phyloP scores from a whole-genome alignment of 352 stramenopile genomes.

The Globisporangium orthogonon region DNA sequence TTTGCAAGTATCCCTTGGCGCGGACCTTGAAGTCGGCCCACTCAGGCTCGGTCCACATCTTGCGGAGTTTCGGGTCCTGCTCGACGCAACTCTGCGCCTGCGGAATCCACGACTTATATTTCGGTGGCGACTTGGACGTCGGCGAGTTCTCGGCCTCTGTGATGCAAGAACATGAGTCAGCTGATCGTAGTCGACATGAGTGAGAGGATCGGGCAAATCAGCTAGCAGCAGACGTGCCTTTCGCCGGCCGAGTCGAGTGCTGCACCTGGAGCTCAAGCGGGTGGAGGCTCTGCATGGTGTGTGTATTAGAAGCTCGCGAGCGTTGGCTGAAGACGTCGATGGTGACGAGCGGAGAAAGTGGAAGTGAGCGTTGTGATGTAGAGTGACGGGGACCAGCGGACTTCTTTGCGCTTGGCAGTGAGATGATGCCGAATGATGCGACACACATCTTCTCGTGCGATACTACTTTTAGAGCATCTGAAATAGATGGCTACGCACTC shows the following conservation, averaged over 20 bases:
- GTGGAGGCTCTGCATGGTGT: slow-evolving; percentile 9
- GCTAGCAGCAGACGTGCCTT: not conserved
- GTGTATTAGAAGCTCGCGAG: not conserved
- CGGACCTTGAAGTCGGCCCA: slow-evolving; percentile 60
- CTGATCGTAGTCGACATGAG: not conserved
- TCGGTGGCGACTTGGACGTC: slow-evolving; percentile 20
- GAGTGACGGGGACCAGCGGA: no score
- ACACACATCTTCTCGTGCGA: no score
- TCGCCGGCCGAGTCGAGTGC: slow-evolving; percentile 4
- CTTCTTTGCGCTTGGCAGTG: no score
- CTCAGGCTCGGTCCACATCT: slow-evolving; percentile 72
- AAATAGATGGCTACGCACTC: no score
- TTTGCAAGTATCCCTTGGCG: slow-evolving; percentile 64
- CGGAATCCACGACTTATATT: slow-evolving; percentile 39
- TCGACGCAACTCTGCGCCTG: slow-evolving; percentile 33
- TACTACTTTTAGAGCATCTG: no score
- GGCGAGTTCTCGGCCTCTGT: slow-evolving; percentile 11
- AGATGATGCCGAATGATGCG: no score
- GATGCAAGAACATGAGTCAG: not conserved
- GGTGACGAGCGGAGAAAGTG: not conserved
- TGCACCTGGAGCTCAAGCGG: slow-evolving; percentile 11
- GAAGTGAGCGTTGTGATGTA: not conserved
- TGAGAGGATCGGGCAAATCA: not conserved
- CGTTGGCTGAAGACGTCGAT: not conserved
- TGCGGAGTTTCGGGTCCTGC: slow-evolving; percentile 37